These are phyloP conservation scores for Ophiosphaerella korrae DNA, from an alignment of 2,329 filamentous ascomycete species.

Conservation along the genomic window DNA sequence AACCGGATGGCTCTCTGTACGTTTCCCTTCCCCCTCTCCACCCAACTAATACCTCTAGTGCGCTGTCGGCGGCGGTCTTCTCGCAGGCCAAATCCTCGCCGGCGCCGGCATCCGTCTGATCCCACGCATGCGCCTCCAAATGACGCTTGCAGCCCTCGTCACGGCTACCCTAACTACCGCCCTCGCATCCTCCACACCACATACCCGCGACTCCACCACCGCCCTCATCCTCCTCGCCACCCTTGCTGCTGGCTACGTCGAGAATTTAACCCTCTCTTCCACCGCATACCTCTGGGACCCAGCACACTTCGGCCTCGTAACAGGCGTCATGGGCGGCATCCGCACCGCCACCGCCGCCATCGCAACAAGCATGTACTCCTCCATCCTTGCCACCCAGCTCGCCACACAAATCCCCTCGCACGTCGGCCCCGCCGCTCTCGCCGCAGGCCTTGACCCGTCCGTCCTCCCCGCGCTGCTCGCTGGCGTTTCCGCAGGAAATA, in stretches of 20 bases:
- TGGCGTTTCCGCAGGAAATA: no score
- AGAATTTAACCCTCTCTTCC: slow-evolving; percentile 35
- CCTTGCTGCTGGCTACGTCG: slow-evolving; percentile 36
- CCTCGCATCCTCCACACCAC: slow-evolving; percentile 23
- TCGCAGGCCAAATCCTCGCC: slow-evolving; percentile 38
- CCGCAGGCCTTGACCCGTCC: slow-evolving; percentile 29
- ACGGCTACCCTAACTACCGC: slow-evolving; percentile 35
- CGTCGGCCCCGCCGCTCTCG: slow-evolving; percentile 30
- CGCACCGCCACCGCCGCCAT: slow-evolving; percentile 32
- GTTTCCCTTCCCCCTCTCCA: background rate
- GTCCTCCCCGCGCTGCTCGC: slow-evolving; percentile 27
- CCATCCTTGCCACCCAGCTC: slow-evolving; percentile 35
- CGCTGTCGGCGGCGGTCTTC: slow-evolving; percentile 38
- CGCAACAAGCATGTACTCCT: slow-evolving; percentile 37
- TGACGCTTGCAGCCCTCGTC: slow-evolving; percentile 32
- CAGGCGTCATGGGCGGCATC: slow-evolving; percentile 38
- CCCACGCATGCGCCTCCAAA: slow-evolving; percentile 39
- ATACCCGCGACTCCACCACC: slow-evolving; percentile 24
- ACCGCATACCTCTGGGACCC: slow-evolving; percentile 39
- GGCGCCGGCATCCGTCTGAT: slow-evolving; percentile 36
- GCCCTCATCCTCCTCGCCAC: slow-evolving; percentile 32
- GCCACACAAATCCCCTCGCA: slow-evolving; percentile 33
- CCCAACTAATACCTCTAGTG: slow-evolving; percentile 22
- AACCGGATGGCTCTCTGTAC: slow-evolving; percentile 40
- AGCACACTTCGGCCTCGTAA: slow-evolving; percentile 39